Conservation (phyloP, 2,329 filamentous ascomycete genomes). For the Tolypocladium ovalisporum region DNA sequence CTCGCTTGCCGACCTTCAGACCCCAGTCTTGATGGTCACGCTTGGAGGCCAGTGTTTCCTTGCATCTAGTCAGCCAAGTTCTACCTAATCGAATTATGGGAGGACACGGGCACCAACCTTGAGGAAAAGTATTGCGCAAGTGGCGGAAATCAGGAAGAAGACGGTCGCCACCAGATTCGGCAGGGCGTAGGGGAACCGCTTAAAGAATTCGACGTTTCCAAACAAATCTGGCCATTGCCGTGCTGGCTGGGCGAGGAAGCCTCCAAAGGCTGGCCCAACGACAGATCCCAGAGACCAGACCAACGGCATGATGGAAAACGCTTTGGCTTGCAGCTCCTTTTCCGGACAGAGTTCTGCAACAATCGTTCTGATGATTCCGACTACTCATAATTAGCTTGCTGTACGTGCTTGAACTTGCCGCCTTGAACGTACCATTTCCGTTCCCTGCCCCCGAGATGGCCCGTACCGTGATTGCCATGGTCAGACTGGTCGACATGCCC, state of each 20-base stretch:
- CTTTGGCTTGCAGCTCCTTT: conserved; percentile 73
- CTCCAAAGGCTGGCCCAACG: conserved; percentile 80
- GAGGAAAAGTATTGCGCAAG: conserved; percentile 67
- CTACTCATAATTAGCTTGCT: conserved; percentile 21
- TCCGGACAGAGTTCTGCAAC: conserved; percentile 89
- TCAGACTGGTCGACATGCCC: conserved; percentile 69
- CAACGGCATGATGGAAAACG: conserved; percentile 89
- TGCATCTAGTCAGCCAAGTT: not conserved
- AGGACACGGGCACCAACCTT: conserved; percentile 30
- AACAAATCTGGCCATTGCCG: conserved; percentile 64
- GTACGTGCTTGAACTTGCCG: not conserved
- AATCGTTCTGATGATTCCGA: conserved; percentile 86
- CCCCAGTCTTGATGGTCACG: conserved; percentile 64
- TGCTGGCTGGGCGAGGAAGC: conserved; percentile 72
- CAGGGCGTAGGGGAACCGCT: conserved; percentile 68
- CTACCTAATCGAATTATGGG: not conserved
- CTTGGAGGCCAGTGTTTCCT: conserved; percentile 72
- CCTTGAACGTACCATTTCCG: conserved; percentile 54
- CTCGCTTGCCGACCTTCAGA: conserved; percentile 56
- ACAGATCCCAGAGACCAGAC: conserved; percentile 81
- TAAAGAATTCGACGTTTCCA: conserved; percentile 55
- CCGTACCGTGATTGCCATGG: conserved; percentile 70
- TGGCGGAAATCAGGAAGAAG: conserved; percentile 70
- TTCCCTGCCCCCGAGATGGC: conserved; percentile 75
- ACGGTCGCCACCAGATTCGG: conserved; percentile 70